A percentile compares a stretch with the other conserved stretches of the same genome.
These are phyloP conservation scores for Dactylonectria estremocensis DNA, from an alignment of 2,329 filamentous ascomycete genomes.

Conservation along the genomic window DNA sequence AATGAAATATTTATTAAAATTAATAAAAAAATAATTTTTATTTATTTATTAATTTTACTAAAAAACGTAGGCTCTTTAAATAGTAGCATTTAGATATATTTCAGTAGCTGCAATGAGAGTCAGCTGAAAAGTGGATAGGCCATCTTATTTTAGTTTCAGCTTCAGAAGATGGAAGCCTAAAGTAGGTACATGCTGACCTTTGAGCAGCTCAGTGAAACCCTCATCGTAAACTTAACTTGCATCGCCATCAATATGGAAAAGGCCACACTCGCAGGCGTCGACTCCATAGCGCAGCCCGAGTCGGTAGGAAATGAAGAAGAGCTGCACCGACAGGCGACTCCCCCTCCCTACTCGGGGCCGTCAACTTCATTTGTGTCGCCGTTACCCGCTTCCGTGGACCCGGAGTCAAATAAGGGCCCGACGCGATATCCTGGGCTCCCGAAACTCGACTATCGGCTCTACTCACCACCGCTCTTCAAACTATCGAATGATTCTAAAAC, in stretches of 20 bases:
- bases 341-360: conserved; percentile 45
- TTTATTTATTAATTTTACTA: no score
- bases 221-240: neutral
- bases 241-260: conserved; percentile 21
- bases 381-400: conserved; percentile 9
- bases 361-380: conserved; percentile 24
- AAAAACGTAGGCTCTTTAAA: no score
- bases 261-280: no score
- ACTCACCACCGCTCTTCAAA: conserved; percentile 67
- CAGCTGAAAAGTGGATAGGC: no score
- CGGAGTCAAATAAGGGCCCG: conserved; percentile 32
- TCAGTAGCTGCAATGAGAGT: no score
- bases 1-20: neutral
- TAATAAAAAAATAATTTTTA: neutral
- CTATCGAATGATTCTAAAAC: conserved; percentile 65
- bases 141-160: no score
- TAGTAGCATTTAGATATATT: neutral
- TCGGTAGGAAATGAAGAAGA: neutral
- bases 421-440: conserved; percentile 64
- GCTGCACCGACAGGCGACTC: conserved; percentile 26
- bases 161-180: no score
- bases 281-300: neutral
- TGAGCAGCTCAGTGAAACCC: no score
- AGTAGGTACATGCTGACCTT: no score
- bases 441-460: conserved; percentile 66